Evolutionary conservation across 257 asterid species (phyloP).

Genomic region (Parsonsia alboflavescens): DNA sequence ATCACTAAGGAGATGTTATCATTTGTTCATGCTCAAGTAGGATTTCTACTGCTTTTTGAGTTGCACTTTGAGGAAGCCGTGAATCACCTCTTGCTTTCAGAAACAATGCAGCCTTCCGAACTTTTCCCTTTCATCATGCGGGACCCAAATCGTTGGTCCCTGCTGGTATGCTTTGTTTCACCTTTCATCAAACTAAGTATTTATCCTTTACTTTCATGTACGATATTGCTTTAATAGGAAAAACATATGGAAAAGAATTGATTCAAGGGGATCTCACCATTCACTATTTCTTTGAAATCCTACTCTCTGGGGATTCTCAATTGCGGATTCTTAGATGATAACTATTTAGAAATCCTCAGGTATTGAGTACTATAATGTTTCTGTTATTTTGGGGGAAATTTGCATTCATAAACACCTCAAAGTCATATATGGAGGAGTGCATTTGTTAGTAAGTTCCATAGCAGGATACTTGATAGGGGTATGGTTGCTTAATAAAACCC

Average conservation of each 20-base stretch:
- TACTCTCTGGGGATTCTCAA: background rate
- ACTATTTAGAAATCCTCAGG: background rate
- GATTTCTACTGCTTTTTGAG: constrained; percentile 89
- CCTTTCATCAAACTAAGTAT: background rate
- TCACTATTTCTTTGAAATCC: background rate
- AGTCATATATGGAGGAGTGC: background rate
- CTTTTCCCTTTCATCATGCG: constrained; percentile 90
- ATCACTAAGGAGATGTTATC: constrained; percentile 74
- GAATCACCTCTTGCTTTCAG: constrained; percentile 87
- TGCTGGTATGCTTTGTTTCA: constrained; percentile 53
- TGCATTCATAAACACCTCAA: background rate
- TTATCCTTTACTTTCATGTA: background rate
- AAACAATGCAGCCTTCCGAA: constrained; percentile 94
- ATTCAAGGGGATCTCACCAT: background rate
- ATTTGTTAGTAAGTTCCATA: background rate
- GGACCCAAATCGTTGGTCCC: constrained; percentile 96
- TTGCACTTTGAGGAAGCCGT: constrained; percentile 91
- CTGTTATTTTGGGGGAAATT: no score
- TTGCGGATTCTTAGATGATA: background rate
- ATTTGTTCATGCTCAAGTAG: constrained; percentile 88
- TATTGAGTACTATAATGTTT: background rate
- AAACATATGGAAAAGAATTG: background rate
- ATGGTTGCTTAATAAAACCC: background rate
- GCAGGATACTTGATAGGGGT: background rate
- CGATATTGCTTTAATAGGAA: background rate